Evolutionary conservation across 352 stramenopile genomes (phyloP).

Genomic region (Salisapilia sapeloensis): DNA sequence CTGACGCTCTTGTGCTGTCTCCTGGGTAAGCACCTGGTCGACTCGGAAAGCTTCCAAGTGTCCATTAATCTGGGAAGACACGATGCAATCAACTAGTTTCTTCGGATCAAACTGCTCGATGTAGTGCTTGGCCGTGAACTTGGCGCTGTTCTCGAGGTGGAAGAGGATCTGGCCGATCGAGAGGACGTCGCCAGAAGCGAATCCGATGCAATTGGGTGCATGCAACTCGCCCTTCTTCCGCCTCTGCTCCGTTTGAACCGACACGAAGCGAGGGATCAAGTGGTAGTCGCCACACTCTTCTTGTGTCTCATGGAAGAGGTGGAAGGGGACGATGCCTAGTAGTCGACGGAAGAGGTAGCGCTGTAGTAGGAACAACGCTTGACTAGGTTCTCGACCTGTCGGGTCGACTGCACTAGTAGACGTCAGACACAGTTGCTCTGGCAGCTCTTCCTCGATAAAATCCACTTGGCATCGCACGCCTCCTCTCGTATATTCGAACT

Average conservation of each 20-base stretch:
- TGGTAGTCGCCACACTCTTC: constrained; percentile 67
- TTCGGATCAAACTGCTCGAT: constrained; percentile 23
- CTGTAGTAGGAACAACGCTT: constrained; percentile 51
- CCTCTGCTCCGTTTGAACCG: constrained; percentile 34
- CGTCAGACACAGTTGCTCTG: constrained; percentile 13
- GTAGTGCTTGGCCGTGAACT: constrained; percentile 28
- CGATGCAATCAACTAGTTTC: constrained; percentile 43
- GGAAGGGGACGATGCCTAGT: constrained; percentile 46
- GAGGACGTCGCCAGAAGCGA: constrained; percentile 45
- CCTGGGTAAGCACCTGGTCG: constrained; percentile 23
- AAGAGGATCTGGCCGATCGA: constrained; percentile 42
- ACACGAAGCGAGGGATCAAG: constrained; percentile 68
- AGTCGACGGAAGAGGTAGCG: constrained; percentile 60
- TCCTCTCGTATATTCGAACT: constrained; percentile 75
- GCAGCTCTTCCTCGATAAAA: constrained; percentile 47
- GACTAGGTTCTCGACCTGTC: constrained; percentile 12
- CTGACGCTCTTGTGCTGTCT: constrained; percentile 2
- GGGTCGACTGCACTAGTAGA: constrained; percentile 6
- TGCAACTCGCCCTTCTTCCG: constrained; percentile 45
- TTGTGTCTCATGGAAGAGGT: constrained; percentile 55
- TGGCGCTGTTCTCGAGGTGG: constrained; percentile 37
- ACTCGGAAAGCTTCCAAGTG: constrained; percentile 38
- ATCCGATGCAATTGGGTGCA: constrained; percentile 63
- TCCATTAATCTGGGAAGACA: constrained; percentile 60
- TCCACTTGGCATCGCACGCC: constrained; percentile 63